A percentile compares a stretch with the other conserved stretches of the same genome.
Evolutionary conservation across 2,329 filamentous ascomycete species (phyloP).

Genomic region (Thielaviopsis musarum): DNA sequence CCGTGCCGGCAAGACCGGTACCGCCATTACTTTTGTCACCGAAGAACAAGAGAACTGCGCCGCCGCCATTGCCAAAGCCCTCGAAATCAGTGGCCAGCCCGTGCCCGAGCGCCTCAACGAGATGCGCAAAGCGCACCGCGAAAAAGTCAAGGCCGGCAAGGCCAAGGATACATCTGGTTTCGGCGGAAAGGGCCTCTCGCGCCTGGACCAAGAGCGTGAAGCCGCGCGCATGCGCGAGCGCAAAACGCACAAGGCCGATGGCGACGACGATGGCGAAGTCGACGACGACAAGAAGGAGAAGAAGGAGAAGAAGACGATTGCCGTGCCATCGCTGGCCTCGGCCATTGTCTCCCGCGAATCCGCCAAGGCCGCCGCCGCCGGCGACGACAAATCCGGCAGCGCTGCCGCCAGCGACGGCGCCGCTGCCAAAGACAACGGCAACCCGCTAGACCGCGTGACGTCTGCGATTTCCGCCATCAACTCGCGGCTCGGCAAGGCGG

Average conservation of each 20-base stretch:
- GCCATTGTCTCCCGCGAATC: slow-evolving; percentile 36
- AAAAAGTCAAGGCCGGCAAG: slow-evolving; percentile 85
- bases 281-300: slow-evolving; percentile 65
- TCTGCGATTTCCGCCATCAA: slow-evolving; percentile 88
- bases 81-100: slow-evolving; percentile 78
- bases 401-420: slow-evolving; percentile 17
- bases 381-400: slow-evolving; percentile 14
- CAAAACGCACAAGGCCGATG: slow-evolving; percentile 77
- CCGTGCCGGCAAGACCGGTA: slow-evolving; percentile 84
- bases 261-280: slow-evolving; percentile 64
- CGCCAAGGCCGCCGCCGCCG: slow-evolving; percentile 25
- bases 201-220: slow-evolving; percentile 79
- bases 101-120: slow-evolving; percentile 54
- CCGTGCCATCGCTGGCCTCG: slow-evolving; percentile 44
- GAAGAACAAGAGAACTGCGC: slow-evolving; percentile 85
- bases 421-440: slow-evolving; percentile 38
- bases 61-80: slow-evolving; percentile 71
- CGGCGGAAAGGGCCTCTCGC: slow-evolving; percentile 84
- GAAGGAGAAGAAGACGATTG: slow-evolving; percentile 51
- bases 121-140: slow-evolving; percentile 57
- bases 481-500: slow-evolving; percentile 72
- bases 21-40: slow-evolving; percentile 85
- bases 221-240: slow-evolving; percentile 72
- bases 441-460: slow-evolving; percentile 69
- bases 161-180: slow-evolving; percentile 83